phyloP scores from a whole-genome alignment of 306 rosid genomes.

The Lablab purpureus region DNA sequence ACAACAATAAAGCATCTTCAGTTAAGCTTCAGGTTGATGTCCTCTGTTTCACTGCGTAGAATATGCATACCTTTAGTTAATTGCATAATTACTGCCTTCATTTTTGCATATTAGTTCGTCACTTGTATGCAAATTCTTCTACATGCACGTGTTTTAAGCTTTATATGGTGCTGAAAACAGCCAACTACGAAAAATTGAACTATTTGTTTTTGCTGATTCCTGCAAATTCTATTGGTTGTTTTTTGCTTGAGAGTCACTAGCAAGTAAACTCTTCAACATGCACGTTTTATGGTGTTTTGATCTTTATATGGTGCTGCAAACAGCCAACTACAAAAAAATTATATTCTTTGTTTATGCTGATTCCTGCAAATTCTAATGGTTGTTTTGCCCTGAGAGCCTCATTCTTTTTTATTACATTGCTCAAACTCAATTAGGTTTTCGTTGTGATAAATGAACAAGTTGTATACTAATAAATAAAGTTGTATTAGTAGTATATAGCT shows the following conservation, averaged over 20 bases:
- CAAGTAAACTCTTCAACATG: not conserved
- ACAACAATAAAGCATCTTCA: slow-evolving; percentile 47
- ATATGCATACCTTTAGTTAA: not conserved
- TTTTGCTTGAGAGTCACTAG: too few relatives aligned
- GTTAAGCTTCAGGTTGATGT: slow-evolving; percentile 67
- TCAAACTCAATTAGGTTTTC: slow-evolving; percentile 5
- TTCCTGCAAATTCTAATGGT: slow-evolving; percentile 13
- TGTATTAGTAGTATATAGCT: not conserved
- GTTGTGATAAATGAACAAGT: not conserved
- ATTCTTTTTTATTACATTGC: slow-evolving; percentile 19
- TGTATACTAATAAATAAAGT: not conserved
- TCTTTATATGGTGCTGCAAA: not conserved
- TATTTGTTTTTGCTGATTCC: not conserved
- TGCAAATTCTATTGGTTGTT: not conserved
- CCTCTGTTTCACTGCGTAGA: slow-evolving; percentile 17
- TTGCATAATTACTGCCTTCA: not conserved
- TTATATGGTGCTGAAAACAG: not conserved
- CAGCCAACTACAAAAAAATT: not conserved
- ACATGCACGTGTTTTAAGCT: not conserved
- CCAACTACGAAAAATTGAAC: not conserved
- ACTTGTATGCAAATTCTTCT: slow-evolving; percentile 1
- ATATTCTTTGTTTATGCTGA: not conserved
- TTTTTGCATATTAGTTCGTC: slow-evolving; percentile 20
- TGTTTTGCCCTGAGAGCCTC: not conserved
- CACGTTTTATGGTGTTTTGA: not conserved